A percentile compares a stretch with the other conserved stretches of the same genome.
Conservation (phyloP, 768 basidiomycete genomes). For the Pulveroboletus sp. region DNA sequence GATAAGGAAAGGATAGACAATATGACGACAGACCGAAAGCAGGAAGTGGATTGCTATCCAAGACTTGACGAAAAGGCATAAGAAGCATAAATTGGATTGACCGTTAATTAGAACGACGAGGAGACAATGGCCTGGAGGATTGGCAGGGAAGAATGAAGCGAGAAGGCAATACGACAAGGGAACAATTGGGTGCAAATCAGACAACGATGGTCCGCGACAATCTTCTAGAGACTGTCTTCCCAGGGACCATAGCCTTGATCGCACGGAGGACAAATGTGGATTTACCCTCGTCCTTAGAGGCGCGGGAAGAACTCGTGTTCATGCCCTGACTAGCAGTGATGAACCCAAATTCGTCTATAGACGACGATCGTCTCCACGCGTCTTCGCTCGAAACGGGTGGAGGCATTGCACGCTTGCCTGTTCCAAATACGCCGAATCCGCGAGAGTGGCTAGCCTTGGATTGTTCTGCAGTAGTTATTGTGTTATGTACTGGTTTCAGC, state of each 20-base stretch:
- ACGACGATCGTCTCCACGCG: constrained; percentile 38
- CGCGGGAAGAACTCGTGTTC: constrained; percentile 18
- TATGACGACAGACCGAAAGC: constrained; percentile 24
- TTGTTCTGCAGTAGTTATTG: constrained; percentile 18
- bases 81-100: constrained; percentile 4
- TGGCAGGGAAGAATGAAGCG: not conserved
- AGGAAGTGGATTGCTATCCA: constrained; percentile 1
- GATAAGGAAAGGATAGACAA: constrained; percentile 13
- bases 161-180: not conserved
- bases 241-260: constrained; percentile 71
- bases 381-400: constrained; percentile 71
- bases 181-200: constrained; percentile 9
- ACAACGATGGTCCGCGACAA: constrained; percentile 37
- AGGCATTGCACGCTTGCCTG: constrained; percentile 54
- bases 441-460: constrained; percentile 18
- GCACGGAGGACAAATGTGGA: constrained; percentile 62
- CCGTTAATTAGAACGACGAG: constrained; percentile 22
- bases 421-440: constrained; percentile 26
- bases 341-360: constrained; percentile 65
- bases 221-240: constrained; percentile 50
- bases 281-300: constrained; percentile 41
- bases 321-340: constrained; percentile 35
- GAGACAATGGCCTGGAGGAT: not conserved
- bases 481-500: constrained; percentile 38
- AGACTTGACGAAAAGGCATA: constrained; percentile 13